Percentiles rank a stretch among this genome's conserved stretches.
Evolutionary conservation across 2,329 filamentous ascomycete genomes (phyloP).

Genomic region (Drechslera avenae): DNA sequence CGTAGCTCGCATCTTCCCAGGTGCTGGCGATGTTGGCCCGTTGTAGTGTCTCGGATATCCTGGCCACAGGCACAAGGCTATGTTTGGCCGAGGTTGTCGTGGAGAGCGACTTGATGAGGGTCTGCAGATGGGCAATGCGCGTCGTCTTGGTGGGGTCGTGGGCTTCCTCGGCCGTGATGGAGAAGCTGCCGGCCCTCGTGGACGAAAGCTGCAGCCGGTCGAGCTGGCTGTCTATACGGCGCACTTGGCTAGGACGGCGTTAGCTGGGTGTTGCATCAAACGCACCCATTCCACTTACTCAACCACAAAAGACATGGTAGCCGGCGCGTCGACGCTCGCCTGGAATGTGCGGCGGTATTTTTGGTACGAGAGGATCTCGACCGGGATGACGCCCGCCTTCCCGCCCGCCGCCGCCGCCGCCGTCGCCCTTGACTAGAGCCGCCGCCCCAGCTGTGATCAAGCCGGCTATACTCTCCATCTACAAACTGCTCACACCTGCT

Average conservation of each 20-base stretch:
- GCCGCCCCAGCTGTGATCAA: conserved; percentile 3
- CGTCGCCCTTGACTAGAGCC: conserved; percentile 3
- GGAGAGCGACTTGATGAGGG: conserved; percentile 72
- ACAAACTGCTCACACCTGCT: too few species aligned
- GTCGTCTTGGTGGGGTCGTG: conserved; percentile 50
- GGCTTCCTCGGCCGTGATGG: conserved; percentile 41
- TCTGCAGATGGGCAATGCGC: conserved; percentile 65
- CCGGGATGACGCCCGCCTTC: conserved; percentile 13
- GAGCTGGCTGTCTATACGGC: conserved; percentile 62
- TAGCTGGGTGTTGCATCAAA: conserved; percentile 1
- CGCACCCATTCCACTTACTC: conserved; percentile 39
- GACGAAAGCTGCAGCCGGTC: conserved; percentile 60
- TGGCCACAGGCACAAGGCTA: conserved; percentile 61
- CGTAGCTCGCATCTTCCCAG: conserved; percentile 55
- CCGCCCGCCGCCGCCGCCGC: neutral
- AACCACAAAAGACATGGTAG: conserved; percentile 50
- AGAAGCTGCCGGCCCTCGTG: conserved; percentile 35
- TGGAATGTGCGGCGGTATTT: conserved; percentile 8
- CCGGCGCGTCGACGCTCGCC: conserved; percentile 26
- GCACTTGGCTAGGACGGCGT: conserved; percentile 56
- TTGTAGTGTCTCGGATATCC: conserved; percentile 66
- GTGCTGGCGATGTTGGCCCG: conserved; percentile 62
- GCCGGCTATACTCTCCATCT: neutral
- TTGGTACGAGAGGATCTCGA: conserved; percentile 11
- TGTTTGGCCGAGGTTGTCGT: conserved; percentile 68